Evolutionary conservation across 352 stramenopile genomes (phyloP), one percentile per base, ranked within the genome.

Genomic region (Pythium dissotocum): DNA sequence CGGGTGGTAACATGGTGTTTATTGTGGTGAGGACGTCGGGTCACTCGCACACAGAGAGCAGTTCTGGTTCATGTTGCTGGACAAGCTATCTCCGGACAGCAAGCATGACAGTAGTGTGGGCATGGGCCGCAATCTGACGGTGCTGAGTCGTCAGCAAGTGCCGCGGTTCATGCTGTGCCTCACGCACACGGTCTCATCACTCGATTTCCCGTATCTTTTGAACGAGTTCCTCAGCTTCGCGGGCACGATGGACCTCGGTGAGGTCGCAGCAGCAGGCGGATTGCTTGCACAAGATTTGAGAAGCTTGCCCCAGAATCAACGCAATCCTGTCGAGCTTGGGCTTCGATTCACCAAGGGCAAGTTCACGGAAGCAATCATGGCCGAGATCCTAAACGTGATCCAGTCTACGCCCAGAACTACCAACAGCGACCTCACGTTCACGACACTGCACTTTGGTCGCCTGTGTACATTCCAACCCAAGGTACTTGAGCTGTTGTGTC

Each of bases 121-220:
- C 0, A 18, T 69, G 35, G 52, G 62, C 5, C 52, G 62, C 5
- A 58, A 61, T 53, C 48, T 69, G 24, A 40, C 61, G n/a, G 62
- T 58, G 12, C 54, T 69, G 18, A 69, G 52, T 36, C 40, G 32
- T 2, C 14, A 28, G n/a, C 32, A 7, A 10, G 51, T 18, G 12
- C 62, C 46, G 10, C 62, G 62, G 10, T 62, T 69, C 16, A n/a
- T 69, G 38, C 42, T 69, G 10, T 62, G 53, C 35, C 24, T 69
- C 21, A 54, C 61, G 21, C 38, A 38, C 18, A 30, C 61, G 14
- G 35, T 30, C 30, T 51, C 52, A n/a, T 40, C 54, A 55, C 12
- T 57, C 7, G 54, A 62, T 16, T 69, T 69, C 33, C 36, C 42
- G 1, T 16, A 6, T 0, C 44, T 62, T 2, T 16, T 68, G 10